Base-by-base conservation (phyloP, 2,329 filamentous ascomycete species). In the Pseudocercospora musae region DNA sequence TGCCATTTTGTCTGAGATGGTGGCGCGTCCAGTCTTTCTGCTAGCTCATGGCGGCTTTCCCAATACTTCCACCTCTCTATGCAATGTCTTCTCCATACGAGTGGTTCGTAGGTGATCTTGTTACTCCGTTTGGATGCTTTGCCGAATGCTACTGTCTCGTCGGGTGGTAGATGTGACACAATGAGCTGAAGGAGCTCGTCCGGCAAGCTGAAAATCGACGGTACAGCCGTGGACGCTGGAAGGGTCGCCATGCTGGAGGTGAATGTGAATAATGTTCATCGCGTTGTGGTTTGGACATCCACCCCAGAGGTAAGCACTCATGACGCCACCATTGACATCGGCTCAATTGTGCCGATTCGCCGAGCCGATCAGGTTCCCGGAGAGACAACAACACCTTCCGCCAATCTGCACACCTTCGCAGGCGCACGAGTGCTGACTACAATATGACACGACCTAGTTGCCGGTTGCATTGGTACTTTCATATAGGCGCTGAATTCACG, bases 181-280 rank as follows among this genome's bases (percentile, higher is more conserved):
- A 98, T 89, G 58, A 88, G 84, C 73, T 91, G 87, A 70, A 98
- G 82, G 66, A 98, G 85, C 79, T 99, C 95, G 76, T 94, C 90
- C 44, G 93, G 93, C 37, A 95, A 80, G 20, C 54, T 59, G 50
- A 65, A 65, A 42, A 72, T 65, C 11, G 52, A 42, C 48, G 64
- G 58, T 29, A 58, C 37, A 15, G 27, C 15, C 20, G 21, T 11
- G 3, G 13, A 37, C 55, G 37, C 20, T 42, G 33, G 11, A 31
- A 3, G 1, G 31, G 54, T 27, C 10, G 54, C 21, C 54, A 57
- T 57, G 27, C 29, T 25, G 18, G 18, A 21, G 37, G 37, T 40
- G 37, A 18, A 3, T 18, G 37, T 8, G 37, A 40, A 18, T 40
- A n/a, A 40, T 40, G 37, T 40, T 11, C 31, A 33, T 33, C 4